Evolutionary conservation across 345 rosid species (phyloP).

Genomic region (Rhodomyrtus tomentosa): DNA sequence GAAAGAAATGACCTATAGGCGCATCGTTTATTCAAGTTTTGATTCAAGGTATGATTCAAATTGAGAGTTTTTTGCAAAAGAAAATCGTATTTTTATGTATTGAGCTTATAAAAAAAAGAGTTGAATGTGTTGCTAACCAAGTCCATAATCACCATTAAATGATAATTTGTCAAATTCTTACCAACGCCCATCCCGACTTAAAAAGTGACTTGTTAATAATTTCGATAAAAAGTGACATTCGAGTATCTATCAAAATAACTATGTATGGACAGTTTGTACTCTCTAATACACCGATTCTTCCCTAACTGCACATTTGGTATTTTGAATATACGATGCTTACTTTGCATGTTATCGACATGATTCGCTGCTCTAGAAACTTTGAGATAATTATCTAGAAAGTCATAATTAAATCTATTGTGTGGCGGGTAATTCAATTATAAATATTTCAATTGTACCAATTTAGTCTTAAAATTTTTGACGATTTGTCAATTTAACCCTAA

Average conservation of each 20-base stretch:
- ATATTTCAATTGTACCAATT: no score
- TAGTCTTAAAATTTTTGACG: no score
- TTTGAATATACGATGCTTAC: background rate
- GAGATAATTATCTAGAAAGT: no score
- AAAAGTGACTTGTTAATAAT: background rate
- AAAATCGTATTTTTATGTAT: background rate
- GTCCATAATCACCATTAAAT: background rate
- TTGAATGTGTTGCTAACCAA: background rate
- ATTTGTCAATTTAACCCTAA: no score
- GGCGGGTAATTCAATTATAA: no score
- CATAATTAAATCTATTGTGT: no score
- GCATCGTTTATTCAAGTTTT: background rate
- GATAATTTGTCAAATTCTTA: background rate
- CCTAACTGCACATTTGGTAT: background rate
- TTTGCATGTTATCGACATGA: background rate
- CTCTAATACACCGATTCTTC: background rate
- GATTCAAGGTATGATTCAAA: background rate
- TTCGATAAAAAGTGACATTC: background rate
- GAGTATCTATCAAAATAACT: background rate
- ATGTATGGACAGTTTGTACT: background rate
- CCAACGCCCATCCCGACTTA: fast-evolving
- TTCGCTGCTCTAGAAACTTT: background rate
- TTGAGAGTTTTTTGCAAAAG: background rate
- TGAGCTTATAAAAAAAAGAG: background rate
- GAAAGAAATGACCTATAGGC: background rate